Evolutionary conservation across 768 basidiomycete genomes (phyloP).

Genomic region (Hortiboletus campestris): DNA sequence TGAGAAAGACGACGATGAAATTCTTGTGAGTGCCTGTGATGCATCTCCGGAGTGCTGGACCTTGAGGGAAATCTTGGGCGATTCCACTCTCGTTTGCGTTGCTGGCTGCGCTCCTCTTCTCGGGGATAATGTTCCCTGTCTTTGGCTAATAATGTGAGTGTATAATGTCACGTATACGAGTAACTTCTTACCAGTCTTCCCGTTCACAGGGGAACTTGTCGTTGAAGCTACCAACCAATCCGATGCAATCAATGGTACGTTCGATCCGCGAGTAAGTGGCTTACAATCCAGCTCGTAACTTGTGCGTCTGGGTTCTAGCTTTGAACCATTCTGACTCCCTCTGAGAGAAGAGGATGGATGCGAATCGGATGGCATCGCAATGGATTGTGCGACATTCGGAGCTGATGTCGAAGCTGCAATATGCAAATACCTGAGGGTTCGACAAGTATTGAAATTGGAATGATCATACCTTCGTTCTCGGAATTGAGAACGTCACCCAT

Average conservation of each 20-base stretch:
- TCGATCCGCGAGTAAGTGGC: neutral
- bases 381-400: slow-evolving; percentile 3
- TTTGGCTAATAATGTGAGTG: slow-evolving; percentile 9
- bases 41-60: slow-evolving; percentile 25
- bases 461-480: slow-evolving; percentile 38
- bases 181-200: slow-evolving; percentile 23
- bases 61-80: slow-evolving; percentile 28
- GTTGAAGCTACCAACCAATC: slow-evolving; percentile 27
- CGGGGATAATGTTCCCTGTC: slow-evolving; percentile 31
- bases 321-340: neutral
- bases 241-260: neutral
- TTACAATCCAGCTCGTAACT: slow-evolving; percentile 19
- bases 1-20: slow-evolving; percentile 27
- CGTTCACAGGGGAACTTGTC: slow-evolving; percentile 23
- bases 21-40: slow-evolving; percentile 28
- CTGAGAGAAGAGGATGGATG: slow-evolving; percentile 17
- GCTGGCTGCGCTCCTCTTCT: slow-evolving; percentile 33
- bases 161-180: neutral
- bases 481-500: slow-evolving; percentile 56
- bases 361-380: slow-evolving; percentile 3
- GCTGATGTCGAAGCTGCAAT: slow-evolving; percentile 14
- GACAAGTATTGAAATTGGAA: neutral
- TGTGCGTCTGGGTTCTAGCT: slow-evolving; percentile 4
- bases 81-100: slow-evolving; percentile 53
- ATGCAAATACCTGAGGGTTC: neutral